Conservation (phyloP, 202 grass and related monocot species). For the Elaeis oleifera region DNA sequence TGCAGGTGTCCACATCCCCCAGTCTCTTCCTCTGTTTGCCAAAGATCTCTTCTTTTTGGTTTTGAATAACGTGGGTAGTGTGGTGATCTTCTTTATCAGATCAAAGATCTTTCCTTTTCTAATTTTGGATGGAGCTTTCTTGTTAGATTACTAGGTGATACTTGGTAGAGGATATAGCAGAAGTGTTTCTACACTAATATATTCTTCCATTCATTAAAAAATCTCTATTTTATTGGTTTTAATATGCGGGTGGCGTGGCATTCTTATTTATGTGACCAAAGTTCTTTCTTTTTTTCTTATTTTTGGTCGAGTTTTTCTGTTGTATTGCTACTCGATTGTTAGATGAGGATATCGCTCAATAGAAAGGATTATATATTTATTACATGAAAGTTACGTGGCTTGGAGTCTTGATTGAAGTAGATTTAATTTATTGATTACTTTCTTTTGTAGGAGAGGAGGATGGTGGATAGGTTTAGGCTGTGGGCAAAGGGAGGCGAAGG, state of each 20-base stretch:
- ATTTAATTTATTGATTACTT: background rate
- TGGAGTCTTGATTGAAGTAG: too few relatives aligned
- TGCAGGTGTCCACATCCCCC: constrained; percentile 7
- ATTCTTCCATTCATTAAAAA: too few relatives aligned
- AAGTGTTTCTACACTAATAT: too few relatives aligned
- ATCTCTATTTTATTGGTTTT: too few relatives aligned
- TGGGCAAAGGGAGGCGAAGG: constrained; percentile 75
- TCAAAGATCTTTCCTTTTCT: background rate
- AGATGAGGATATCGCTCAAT: too few relatives aligned
- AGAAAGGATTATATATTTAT: background rate
- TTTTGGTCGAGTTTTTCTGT: background rate
- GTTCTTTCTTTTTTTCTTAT: background rate
- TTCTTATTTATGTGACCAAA: background rate
- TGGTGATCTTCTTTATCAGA: background rate
- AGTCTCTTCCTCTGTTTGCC: background rate
- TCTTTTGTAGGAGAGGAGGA: constrained; percentile 46
- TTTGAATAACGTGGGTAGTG: background rate
- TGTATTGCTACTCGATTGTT: background rate
- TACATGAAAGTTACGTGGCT: background rate
- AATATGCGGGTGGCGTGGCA: background rate
- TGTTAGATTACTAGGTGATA: too few relatives aligned
- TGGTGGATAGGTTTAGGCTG: constrained; percentile 69
- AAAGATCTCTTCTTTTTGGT: background rate
- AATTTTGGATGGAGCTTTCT: background rate
- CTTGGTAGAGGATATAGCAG: too few relatives aligned